Percentiles rank a stretch among this genome's conserved stretches.
Conservation (phyloP, 306 rosid genomes). For the Sindora glabra region DNA sequence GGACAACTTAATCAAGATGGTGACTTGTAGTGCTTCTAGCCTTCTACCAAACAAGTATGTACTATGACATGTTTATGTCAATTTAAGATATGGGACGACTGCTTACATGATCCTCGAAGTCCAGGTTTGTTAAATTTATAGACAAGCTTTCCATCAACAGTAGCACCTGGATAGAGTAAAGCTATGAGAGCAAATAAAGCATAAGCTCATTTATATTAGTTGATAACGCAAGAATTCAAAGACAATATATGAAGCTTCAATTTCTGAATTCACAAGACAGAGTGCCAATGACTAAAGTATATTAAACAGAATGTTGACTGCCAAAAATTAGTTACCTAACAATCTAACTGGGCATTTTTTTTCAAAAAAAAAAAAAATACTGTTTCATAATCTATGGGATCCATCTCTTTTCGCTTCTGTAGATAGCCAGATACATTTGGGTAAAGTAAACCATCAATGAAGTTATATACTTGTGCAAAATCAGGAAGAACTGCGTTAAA, state of each 20-base stretch:
- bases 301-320: conserved; percentile 3
- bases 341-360: background rate
- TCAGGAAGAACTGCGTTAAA: conserved; percentile 83
- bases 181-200: background rate
- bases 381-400: conserved; percentile 89
- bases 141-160: conserved; percentile 90
- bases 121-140: conserved; percentile 79
- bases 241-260: background rate
- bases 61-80: conserved; percentile 1
- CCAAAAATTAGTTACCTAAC: background rate
- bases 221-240: background rate
- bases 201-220: background rate
- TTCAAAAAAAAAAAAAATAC: conserved; percentile 29
- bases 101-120: conserved; percentile 91
- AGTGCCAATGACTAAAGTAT: background rate
- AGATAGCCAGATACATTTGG: conserved; percentile 63
- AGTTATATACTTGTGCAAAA: conserved; percentile 73
- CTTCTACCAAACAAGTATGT: background rate
- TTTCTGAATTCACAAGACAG: background rate
- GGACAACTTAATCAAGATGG: background rate
- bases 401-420: conserved; percentile 76
- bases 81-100: conserved; percentile 7
- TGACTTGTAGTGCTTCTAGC: background rate
- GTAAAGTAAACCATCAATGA: conserved; percentile 93
- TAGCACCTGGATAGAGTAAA: conserved; percentile 53